Evolutionary conservation across 164 flowering plant genomes (phyloP), one percentile per base, ranked within the genome.

Genomic region (Chimonanthus praecox): DNA sequence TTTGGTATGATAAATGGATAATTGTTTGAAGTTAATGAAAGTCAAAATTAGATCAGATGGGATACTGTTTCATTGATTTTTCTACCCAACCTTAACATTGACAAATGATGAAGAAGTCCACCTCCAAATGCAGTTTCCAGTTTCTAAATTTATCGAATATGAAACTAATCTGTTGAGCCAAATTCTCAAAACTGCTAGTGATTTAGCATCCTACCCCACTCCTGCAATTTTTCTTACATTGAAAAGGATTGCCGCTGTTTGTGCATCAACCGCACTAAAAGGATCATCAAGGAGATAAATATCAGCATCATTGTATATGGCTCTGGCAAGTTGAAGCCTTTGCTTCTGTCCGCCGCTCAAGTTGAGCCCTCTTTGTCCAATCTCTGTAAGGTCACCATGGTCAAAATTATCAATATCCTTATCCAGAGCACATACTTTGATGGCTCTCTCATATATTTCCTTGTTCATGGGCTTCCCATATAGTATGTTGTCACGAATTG

Each of bases 301-400:
- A 76, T 94, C 97, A 8, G 92, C 92, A 81, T 92, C 95, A 74
- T 79, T 85, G 58, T 90, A 94, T 64, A 92, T 92, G 16, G 98
- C 97, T 72, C 98, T 84, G 49, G 97, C 95, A 9, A 94, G 94
- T 73, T 94, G 98, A 74, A 94, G 86, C 80, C 98, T 82, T 78
- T 94, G 98, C 67, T 89, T 94, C 77, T 94, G 98, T 71, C 98
- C 98, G 10, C 98, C 98, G 77, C 98, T 94, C 90, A 94, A 58
- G 73, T 94, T 94, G 43, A 94, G 80, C 70, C 98, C 98, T 79
- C 97, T 81, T 80, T 94, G 89, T 5, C 98, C 97, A 21, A 94
- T 94, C 80, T 94, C 98, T 0, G 98, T 94, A 8, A 89, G 88
- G 81, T 94, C 97, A 6, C 98, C 98, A 76, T 89, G 88, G 33